Conservation (phyloP, 495 filamentous ascomycete genomes). For the Lepidopterella palustris region DNA sequence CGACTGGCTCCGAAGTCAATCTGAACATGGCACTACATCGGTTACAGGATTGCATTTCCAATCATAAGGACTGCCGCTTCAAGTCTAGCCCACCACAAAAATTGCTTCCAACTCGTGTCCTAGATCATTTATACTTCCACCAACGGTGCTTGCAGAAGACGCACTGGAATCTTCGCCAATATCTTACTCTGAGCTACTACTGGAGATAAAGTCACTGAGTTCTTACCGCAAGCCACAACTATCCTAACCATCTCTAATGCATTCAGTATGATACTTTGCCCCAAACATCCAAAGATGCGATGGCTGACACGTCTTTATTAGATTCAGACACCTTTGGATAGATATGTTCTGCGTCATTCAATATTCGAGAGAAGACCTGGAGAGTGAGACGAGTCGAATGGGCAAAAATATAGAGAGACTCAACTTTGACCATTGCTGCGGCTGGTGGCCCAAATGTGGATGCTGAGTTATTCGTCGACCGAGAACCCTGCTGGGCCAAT, state of each 20-base stretch:
- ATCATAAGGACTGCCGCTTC: not conserved
- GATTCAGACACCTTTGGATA: not conserved
- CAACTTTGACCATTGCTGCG: not conserved
- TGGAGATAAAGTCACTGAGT: not conserved
- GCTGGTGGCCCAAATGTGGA: not conserved
- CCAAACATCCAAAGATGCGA: not conserved
- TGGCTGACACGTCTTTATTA: not conserved
- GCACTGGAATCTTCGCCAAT: not conserved
- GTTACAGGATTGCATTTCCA: not conserved
- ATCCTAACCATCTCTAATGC: not conserved
- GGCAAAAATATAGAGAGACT: not conserved
- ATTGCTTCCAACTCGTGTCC: not conserved
- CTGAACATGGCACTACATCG: not conserved
- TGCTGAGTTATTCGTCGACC: not conserved
- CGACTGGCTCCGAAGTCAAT: not conserved
- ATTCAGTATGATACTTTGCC: not conserved
- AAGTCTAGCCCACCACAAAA: not conserved
- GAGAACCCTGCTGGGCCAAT: not conserved
- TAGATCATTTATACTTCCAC: not conserved
- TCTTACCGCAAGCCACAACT: not conserved
- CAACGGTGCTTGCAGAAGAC: not conserved
- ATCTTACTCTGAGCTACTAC: slow-evolving; percentile 1
- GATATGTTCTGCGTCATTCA: not conserved
- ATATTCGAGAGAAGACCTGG: not conserved
- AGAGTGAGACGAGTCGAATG: not conserved